Evolutionary conservation across 345 rosid species (phyloP), one percentile per base, ranked within the genome.

Genomic region (Pseudoturritis turrita): DNA sequence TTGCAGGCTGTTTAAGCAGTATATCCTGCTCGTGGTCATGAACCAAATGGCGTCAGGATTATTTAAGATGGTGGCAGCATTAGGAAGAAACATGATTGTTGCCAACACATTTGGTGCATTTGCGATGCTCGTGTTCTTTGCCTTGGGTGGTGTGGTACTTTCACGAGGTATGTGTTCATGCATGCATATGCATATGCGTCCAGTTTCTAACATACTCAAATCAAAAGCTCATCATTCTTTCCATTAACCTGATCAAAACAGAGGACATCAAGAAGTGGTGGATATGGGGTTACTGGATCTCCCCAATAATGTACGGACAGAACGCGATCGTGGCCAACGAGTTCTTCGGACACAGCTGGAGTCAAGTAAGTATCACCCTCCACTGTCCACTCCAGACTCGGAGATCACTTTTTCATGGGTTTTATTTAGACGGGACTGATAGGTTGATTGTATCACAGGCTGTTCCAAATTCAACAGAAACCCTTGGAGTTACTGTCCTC

Each of bases 281-380:
- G 98, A 81, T 83, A 26, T 90, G 97, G 97, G 96, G 83, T 54
- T 92, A 78, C 74, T 92, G 97, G 97, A 22, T 64, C 52, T 90
- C 97, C 6, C 93, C 98, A 10, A 29, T 92, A 46, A 88, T 86
- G 96, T 92, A 92, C 39, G 91, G 82, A 53, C 96, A 90, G 51
- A 90, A 80, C 23, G 98, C 96, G 0, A 59, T 90, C 2, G 54
- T 75, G 21, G 85, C 78, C 25, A 92, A 90, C 31, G 95, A 89
- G 76, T 87, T 86, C 81, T 86, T 85, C 8, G 95, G 89, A 31
- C 33, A 87, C 12, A 84, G 87, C 37, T 92, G 96, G 91, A 77
- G 43, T 10, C 81, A 47, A 26, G 96, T 90, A 81, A 72, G 54
- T 63, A 31, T 31, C 63, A 73, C 15, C 35, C 14, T 39, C 23